Evolutionary conservation across 2,329 filamentous ascomycete species (phyloP), one percentile per base, ranked within the genome.

Genomic region (Cladosporium sp.): DNA sequence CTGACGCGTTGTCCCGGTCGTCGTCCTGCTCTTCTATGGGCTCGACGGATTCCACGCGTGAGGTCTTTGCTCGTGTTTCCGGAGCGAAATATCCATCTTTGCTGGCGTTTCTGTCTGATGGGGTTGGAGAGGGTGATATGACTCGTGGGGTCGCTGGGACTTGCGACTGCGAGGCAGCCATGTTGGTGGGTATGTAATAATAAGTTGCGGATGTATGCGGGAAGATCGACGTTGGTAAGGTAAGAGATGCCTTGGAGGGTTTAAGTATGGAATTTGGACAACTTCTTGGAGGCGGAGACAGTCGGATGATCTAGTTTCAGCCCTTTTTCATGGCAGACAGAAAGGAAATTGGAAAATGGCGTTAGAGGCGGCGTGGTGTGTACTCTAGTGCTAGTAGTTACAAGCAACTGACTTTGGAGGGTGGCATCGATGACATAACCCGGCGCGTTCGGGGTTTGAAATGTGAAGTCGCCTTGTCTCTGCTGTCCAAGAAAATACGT

Each of bases 81-180:
- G 88, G 88, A 8, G 83, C 86, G 57, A 81, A 82, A 69, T 94
- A 84, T 54, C 78, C 78, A 64, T 84, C 71, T 57, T 48, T 39
- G 18, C 65, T 69, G 18, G 55, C 78, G 57, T 76, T 76, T 36
- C 64, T 67, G 51, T 84, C 82, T 18, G 82, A 84, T 1, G 82
- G 82, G 2, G 86, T 85, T 35, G 91, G 90, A 49, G 89, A 93
- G 35, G 91, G 90, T 11, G 89, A 94, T 59, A 93, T 94, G 59
- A 96, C 87, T 63, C 89, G 85, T 62, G 90, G 90, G 50, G 86
- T 93, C 51, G 79, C 79, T 51, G 91, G 90, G 51, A 93, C 75
- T 59, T 75, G 73, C 56, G 79, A 73, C 60, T 73, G 72, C 41
- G 73, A 71, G 22, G 47, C 18, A 38, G 47, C 45, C 45, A 48